phyloP scores from a whole-genome alignment of 345 rosid species.

The Salix exigua region DNA sequence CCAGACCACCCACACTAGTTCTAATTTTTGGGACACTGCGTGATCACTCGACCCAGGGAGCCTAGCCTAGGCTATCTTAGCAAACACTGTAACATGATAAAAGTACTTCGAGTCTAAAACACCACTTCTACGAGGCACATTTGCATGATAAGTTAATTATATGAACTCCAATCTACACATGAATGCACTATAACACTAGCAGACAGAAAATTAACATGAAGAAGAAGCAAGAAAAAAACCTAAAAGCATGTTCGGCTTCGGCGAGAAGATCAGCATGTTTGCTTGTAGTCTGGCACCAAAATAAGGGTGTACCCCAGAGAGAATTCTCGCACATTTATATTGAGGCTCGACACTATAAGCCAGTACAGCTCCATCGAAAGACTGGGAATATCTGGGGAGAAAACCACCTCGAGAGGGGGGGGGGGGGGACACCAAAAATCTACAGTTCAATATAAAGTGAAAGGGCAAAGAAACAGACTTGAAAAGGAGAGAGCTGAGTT shows the following conservation, averaged over 20 bases:
- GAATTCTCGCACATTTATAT: constrained; percentile 52
- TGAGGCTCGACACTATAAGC: constrained; percentile 54
- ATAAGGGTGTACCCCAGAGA: constrained; percentile 63
- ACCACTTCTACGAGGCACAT: not conserved
- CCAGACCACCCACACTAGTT: not conserved
- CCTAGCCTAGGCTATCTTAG: not conserved
- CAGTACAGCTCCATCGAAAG: constrained; percentile 66
- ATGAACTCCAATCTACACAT: not conserved
- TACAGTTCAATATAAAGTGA: not conserved
- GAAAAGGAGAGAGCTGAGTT: constrained; percentile 78
- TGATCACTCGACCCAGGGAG: not conserved
- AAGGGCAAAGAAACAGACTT: constrained; percentile 39
- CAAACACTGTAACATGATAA: not conserved
- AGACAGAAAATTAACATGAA: not conserved
- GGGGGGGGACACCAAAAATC: too few relatives aligned
- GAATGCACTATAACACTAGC: not conserved
- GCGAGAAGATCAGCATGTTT: constrained; percentile 63
- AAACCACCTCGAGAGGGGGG: not conserved
- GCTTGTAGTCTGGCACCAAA: constrained; percentile 54
- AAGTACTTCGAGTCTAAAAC: not conserved
- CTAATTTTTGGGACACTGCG: not conserved
- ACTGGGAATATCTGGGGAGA: constrained; percentile 54
- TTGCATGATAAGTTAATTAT: not conserved
- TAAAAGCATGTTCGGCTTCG: constrained; percentile 63
- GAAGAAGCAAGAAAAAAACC: constrained; percentile 32